Percentiles rank a stretch among this genome's conserved stretches.
phyloP scores from a whole-genome alignment of 345 rosid genomes.

The Punica granatum region DNA sequence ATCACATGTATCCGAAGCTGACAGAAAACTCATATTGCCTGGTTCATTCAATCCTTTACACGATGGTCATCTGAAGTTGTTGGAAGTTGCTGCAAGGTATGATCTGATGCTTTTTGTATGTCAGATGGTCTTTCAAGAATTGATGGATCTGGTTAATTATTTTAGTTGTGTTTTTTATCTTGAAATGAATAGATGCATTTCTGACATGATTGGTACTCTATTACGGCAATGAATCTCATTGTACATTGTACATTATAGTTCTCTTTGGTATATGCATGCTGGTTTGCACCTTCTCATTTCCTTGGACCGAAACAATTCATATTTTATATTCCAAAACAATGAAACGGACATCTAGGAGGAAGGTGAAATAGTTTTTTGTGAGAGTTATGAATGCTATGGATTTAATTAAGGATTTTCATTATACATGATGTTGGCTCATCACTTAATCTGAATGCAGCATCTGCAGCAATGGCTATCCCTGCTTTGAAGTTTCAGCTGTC shows the following conservation, averaged over 20 bases:
- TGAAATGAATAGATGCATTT: neutral
- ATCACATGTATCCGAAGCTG: conserved; percentile 24
- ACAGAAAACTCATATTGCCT: conserved; percentile 73
- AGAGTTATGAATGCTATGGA: neutral
- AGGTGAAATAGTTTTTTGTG: too few species aligned
- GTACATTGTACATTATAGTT: neutral
- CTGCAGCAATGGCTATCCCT: conserved; percentile 59
- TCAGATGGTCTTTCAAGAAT: neutral
- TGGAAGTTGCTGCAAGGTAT: conserved; percentile 89
- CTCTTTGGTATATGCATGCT: neutral
- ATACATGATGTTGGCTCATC: neutral
- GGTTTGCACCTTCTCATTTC: neutral
- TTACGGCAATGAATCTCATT: neutral
- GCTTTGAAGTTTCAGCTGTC: conserved; percentile 85
- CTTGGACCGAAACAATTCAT: neutral
- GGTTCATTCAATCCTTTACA: conserved; percentile 96
- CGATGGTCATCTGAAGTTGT: conserved; percentile 81
- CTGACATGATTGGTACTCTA: neutral
- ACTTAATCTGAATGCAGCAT: conserved; percentile 33
- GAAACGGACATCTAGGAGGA: too few species aligned
- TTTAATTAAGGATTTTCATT: neutral
- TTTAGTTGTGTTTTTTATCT: neutral
- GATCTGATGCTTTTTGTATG: neutral
- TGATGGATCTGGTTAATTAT: neutral
- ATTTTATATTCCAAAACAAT: too few species aligned